Evolutionary conservation across 2,329 filamentous ascomycete genomes (phyloP).

Genomic region (Monosporascus ibericus): DNA sequence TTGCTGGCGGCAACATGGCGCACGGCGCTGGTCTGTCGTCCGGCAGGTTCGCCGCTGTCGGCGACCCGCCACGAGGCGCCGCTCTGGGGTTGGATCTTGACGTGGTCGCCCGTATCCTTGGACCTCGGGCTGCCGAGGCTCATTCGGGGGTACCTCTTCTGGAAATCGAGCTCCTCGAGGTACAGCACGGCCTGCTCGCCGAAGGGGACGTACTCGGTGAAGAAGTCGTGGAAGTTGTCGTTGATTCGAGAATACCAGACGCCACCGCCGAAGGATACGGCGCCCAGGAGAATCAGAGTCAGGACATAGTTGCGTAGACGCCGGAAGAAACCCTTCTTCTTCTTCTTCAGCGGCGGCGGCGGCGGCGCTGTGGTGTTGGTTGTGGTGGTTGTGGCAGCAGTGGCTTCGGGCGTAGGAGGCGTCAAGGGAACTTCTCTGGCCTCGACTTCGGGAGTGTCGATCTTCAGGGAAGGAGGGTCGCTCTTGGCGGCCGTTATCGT

Average conservation of each 20-base stretch:
- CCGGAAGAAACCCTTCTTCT: constrained; percentile 62
- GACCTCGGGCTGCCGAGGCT: constrained; percentile 42
- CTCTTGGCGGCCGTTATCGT: constrained; percentile 43
- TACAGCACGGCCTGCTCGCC: constrained; percentile 93
- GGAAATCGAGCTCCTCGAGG: constrained; percentile 91
- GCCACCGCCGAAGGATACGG: constrained; percentile 76
- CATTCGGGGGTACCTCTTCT: constrained; percentile 66
- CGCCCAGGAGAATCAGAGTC: constrained; percentile 69
- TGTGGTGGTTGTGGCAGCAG: constrained; percentile 19
- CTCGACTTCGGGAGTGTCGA: constrained; percentile 27
- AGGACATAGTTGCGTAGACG: constrained; percentile 73
- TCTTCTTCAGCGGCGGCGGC: constrained; percentile 42
- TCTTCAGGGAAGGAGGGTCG: constrained; percentile 28
- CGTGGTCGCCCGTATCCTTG: constrained; percentile 57
- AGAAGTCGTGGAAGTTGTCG: constrained; percentile 99
- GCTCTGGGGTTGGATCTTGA: constrained; percentile 80
- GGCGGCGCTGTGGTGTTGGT: constrained; percentile 30
- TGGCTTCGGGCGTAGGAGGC: constrained; percentile 32
- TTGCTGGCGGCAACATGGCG: constrained; percentile 18
- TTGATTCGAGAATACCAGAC: constrained; percentile 89
- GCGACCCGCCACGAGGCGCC: constrained; percentile 63
- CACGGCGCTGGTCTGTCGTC: constrained; percentile 24
- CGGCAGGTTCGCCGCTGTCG: constrained; percentile 21
- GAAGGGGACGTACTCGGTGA: constrained; percentile 92
- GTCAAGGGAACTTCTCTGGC: constrained; percentile 33